phyloP scores from a whole-genome alignment of 441 rosid species.

The Aleurites moluccanus region DNA sequence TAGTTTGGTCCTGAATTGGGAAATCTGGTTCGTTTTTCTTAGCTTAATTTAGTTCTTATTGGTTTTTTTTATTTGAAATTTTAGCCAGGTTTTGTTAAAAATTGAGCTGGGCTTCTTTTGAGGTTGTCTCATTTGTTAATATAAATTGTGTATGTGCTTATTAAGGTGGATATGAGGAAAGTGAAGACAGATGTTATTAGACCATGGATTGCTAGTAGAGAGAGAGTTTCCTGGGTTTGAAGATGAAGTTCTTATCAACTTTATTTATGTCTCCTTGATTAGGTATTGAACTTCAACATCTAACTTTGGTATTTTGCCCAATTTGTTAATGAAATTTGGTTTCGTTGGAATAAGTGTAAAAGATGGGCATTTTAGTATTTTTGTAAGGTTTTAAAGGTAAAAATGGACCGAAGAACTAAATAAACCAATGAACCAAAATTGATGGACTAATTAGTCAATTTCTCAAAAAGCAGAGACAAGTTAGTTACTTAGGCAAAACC shows the following conservation, averaged over 20 bases:
- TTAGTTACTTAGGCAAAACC: too few relatives aligned
- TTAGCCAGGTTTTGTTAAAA: not conserved
- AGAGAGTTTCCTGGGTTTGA: constrained; percentile 96
- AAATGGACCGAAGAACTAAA: too few relatives aligned
- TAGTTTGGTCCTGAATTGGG: constrained; percentile 89
- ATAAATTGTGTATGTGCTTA: constrained; percentile 9
- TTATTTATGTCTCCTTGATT: constrained; percentile 87
- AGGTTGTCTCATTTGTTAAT: not conserved
- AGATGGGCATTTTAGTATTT: too few relatives aligned
- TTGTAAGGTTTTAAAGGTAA: too few relatives aligned
- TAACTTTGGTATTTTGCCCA: too few relatives aligned
- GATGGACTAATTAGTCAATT: too few relatives aligned
- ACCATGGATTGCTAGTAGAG: constrained; percentile 95
- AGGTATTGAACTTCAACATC: too few relatives aligned
- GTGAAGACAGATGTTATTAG: constrained; percentile 93
- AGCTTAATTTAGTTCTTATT: not conserved
- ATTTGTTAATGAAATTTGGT: too few relatives aligned
- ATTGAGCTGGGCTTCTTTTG: not conserved
- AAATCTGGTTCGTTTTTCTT: constrained; percentile 55
- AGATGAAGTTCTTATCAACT: constrained; percentile 97
- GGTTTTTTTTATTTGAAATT: not conserved
- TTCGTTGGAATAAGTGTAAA: too few relatives aligned
- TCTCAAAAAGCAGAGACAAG: too few relatives aligned
- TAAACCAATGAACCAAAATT: too few relatives aligned
- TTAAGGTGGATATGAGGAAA: constrained; percentile 82